phyloP scores from a whole-genome alignment of 495 filamentous ascomycete species.

The Aspergillus leporis region DNA sequence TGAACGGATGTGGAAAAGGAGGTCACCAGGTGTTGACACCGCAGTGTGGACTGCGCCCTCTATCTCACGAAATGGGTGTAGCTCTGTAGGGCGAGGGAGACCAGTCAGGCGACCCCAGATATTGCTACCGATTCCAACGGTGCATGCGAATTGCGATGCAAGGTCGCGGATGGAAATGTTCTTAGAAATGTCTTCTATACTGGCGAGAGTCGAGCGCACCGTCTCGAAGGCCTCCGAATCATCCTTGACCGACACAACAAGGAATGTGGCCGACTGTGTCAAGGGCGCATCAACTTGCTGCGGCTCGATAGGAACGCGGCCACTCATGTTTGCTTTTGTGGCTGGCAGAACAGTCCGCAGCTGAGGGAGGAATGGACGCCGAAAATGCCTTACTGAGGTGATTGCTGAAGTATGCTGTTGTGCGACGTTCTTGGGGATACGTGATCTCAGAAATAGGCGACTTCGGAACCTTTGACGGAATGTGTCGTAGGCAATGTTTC shows the following conservation, averaged over 20 bases:
- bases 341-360: neutral
- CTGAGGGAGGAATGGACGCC: neutral
- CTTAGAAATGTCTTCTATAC: slow-evolving; percentile 48
- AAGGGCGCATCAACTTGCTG: slow-evolving; percentile 53
- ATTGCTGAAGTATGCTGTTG: neutral
- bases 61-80: slow-evolving; percentile 51
- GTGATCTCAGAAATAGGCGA: neutral
- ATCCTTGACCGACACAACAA: slow-evolving; percentile 45
- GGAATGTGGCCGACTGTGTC: slow-evolving; percentile 52
- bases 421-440: neutral
- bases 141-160: slow-evolving; percentile 49
- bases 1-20: slow-evolving; percentile 58
- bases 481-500: neutral
- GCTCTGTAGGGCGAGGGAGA: slow-evolving; percentile 48
- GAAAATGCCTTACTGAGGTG: neutral
- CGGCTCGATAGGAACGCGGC: slow-evolving; percentile 35
- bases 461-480: neutral
- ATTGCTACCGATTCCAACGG: slow-evolving; percentile 53
- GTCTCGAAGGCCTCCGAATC: slow-evolving; percentile 36
- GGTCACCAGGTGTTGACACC: slow-evolving; percentile 53
- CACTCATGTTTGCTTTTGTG: slow-evolving; percentile 22
- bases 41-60: slow-evolving; percentile 48
- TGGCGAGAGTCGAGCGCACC: slow-evolving; percentile 46
- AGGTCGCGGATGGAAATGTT: slow-evolving; percentile 56
- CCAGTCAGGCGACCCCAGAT: slow-evolving; percentile 49